Base-by-base conservation (phyloP, 2,329 filamentous ascomycete genomes). In the Alternaria atra region DNA sequence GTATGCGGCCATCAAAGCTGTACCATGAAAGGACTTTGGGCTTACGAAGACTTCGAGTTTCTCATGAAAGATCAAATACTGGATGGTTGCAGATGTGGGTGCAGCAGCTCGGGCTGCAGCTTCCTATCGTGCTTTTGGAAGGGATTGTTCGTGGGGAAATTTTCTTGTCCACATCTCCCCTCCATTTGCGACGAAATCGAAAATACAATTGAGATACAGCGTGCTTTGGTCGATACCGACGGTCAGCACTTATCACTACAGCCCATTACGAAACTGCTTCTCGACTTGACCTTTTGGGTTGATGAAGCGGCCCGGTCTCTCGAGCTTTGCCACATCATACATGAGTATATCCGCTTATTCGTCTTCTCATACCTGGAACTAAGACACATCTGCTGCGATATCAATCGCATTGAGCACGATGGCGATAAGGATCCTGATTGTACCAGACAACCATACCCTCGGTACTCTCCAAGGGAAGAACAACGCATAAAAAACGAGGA, bases 391-490 rank as follows among this genome's bases (percentile, higher is more conserved):
- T 47, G 43, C 10, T 47, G 43, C 27, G n/a, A 32, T 7, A 20
- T 17, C 25, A 1, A 3, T 1, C 27, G 43, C 9, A 13, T 13
- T 0, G 0, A 4, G 0, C 40, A 43, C 40, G 2, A 0, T 0
- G 10, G n/a, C n/a, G n/a, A n/a, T n/a, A n/a, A 8, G 0, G 0
- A 5, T 5, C 43, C 43, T 13, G 2, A 47, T 5, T 15, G 1
- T 0, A 13, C 5, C 2, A 4, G 5, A 2, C 9, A 32, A 20
- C 43, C 43, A 15, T 15, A 32, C 2, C 43, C 10, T 20, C 43
- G 43, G 27, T 47, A 47, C 30, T 2, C n/a, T 8, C 10, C 27
- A 12, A 47, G 2, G 5, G 27, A 32, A 7, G 0, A 12, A 0
- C 15, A 27, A 4, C 43, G 43, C 27, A 32, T 47, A 7, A 30